Base-by-base conservation (phyloP, 768 basidiomycete genomes). In the Mycena galopus region DNA sequence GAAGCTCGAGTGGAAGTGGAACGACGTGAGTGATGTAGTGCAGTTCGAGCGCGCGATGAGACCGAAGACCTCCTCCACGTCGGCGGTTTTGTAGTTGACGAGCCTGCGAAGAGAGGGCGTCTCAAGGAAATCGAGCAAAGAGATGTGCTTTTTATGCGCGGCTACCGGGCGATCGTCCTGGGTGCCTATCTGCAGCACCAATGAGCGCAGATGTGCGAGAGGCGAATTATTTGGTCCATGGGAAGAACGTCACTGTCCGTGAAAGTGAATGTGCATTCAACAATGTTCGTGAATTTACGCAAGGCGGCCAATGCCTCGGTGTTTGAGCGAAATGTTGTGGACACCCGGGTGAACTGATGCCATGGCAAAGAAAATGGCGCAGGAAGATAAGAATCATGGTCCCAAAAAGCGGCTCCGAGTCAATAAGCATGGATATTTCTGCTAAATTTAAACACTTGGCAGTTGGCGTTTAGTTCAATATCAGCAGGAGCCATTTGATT, bases 261-360 rank as follows among this genome's bases (percentile, higher is more conserved):
- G 33, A 55, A 69, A 23, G 58, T 23, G 10, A 69, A 23, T 21
- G 19, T 33, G 33, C 67, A 69, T 33, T 69, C 59, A 25, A 69
- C 35, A n/a, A 69, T 61, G 3, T 29, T 25, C 4, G 59, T 53
- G 25, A 69, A 55, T 5, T 53, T 25, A 8, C 11, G 39, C 6
- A 72, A 53, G 1, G 37, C 7, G 32, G 39, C 27, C 2, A 72
- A 35, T 4, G 53, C 65, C 29, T 72, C 65, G 29, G 53, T 53
- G 51, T 33, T 55, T 4, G 59, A 61, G 19, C 59, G 11, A 27
- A 67, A 60, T 4, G 64, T 62, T 1, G 59, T 62, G 7, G 59
- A 67, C 2, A 72, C 60, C 3, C 65, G 65, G 11, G 65, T 72
- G n/a, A 72, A 51, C 58, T 67, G 71, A 17, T 62, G 32, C 65